Conservation (phyloP, 1,284 basidiomycete species). For the Cystobasidium sp. region DNA sequence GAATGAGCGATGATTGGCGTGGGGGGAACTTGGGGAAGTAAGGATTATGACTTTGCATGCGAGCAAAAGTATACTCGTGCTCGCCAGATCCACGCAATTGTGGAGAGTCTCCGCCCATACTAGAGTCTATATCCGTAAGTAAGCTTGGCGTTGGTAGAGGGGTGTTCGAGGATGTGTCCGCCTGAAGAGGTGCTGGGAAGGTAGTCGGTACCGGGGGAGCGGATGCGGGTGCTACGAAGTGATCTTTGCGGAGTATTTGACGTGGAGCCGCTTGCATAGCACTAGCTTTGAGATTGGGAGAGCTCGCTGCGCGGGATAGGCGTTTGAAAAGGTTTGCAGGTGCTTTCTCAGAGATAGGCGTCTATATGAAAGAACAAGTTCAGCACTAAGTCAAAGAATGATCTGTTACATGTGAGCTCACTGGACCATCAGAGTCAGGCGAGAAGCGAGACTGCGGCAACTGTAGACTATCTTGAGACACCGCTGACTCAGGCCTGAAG, state of each 20-base stretch:
- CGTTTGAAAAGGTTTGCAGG: constrained; percentile 19
- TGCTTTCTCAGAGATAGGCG: constrained; percentile 12
- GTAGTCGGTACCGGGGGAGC: constrained; percentile 29
- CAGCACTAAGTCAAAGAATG: not conserved
- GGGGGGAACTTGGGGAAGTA: constrained; percentile 24
- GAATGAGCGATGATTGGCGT: not conserved
- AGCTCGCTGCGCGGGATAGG: constrained; percentile 36
- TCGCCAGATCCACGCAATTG: not conserved
- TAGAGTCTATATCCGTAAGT: constrained; percentile 22
- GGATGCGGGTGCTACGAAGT: constrained; percentile 29
- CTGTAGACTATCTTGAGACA: constrained; percentile 8
- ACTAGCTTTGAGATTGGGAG: constrained; percentile 33
- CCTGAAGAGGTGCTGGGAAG: not conserved
- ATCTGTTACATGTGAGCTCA: not conserved
- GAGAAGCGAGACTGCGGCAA: constrained; percentile 34
- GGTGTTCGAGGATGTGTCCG: not conserved
- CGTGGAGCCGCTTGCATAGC: not conserved
- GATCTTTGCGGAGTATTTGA: not conserved
- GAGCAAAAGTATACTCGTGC: not conserved
- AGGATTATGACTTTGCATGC: constrained; percentile 10
- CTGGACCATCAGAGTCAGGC: constrained; percentile 41
- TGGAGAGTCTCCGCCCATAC: constrained; percentile 6
- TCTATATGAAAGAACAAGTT: not conserved
- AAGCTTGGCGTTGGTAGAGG: constrained; percentile 28
- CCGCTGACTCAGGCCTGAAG: not conserved